Conservation (phyloP, 805 yeast genomes). For the Wickerhamiella alocasiicola region DNA sequence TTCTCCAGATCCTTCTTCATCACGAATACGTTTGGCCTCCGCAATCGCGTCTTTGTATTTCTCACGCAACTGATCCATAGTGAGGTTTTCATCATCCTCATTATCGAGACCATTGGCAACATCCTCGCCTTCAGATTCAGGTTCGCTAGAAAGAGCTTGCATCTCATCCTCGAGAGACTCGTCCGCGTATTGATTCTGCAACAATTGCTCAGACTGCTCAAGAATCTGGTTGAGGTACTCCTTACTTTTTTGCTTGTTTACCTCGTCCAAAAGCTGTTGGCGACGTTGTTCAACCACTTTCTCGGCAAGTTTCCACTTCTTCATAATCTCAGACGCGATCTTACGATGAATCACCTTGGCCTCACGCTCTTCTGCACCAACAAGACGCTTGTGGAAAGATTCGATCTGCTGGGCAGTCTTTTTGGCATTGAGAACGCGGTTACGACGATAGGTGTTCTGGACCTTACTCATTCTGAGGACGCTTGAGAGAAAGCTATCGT, state of each 20-base stretch:
- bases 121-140: conserved; percentile 11
- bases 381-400: conserved; percentile 68
- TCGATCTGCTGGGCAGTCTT: conserved; percentile 75
- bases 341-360: conserved; percentile 61
- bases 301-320: conserved; percentile 82
- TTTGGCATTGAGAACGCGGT: conserved; percentile 53
- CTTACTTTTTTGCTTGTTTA: conserved; percentile 68
- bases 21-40: conserved; percentile 5
- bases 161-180: conserved; percentile 47
- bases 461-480: conserved; percentile 59
- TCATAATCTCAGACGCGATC: conserved; percentile 73
- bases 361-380: conserved; percentile 77
- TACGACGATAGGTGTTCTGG: conserved; percentile 50
- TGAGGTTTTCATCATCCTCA: conserved; percentile 37
- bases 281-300: conserved; percentile 61
- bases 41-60: conserved; percentile 38
- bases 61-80: conserved; percentile 43
- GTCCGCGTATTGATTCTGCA: conserved; percentile 34
- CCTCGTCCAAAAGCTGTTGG: conserved; percentile 51
- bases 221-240: conserved; percentile 77
- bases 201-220: conserved; percentile 78
- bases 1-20: conserved; percentile 2
- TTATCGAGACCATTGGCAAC: conserved; percentile 15
- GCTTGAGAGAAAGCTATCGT: conserved; percentile 67
- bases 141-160: conserved; percentile 19